A percentile compares a stretch with the other conserved stretches of the same genome.
phyloP scores from a whole-genome alignment of 352 stramenopile genomes.

The Pythium biforme region DNA sequence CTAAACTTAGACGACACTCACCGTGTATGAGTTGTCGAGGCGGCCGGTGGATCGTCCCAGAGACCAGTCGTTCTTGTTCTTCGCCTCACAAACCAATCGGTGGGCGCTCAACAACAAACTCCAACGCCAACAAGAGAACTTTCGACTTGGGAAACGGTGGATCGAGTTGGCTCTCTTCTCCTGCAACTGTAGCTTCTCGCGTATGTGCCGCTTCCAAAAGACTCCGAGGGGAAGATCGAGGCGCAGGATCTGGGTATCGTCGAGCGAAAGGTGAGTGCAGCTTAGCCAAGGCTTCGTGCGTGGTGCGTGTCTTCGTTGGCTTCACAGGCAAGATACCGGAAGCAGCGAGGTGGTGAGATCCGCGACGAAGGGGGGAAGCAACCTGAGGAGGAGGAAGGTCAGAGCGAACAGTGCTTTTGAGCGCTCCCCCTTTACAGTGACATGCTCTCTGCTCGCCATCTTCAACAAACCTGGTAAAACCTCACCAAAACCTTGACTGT shows the following conservation, averaged over 20 bases:
- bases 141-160: too few species aligned
- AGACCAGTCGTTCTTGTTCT: not conserved
- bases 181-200: too few species aligned
- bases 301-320: not conserved
- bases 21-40: not conserved
- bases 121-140: too few species aligned
- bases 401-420: not conserved
- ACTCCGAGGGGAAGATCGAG: too few species aligned
- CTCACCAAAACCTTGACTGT: constrained; percentile 8
- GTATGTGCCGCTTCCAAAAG: too few species aligned
- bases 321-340: not conserved
- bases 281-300: not conserved
- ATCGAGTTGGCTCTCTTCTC: too few species aligned
- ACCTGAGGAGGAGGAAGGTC: not conserved
- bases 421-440: constrained; percentile 16
- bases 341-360: not conserved
- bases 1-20: constrained; percentile 15
- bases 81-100: not conserved
- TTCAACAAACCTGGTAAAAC: constrained; percentile 22
- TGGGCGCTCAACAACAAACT: too few species aligned
- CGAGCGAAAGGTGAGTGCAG: not conserved
- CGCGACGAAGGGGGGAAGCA: not conserved
- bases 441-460: constrained; percentile 5
- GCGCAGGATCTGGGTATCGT: too few species aligned
- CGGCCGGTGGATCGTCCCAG: not conserved